phyloP scores from a whole-genome alignment of 2,329 filamentous ascomycete genomes.

The Sporothrix variecibatus region DNA sequence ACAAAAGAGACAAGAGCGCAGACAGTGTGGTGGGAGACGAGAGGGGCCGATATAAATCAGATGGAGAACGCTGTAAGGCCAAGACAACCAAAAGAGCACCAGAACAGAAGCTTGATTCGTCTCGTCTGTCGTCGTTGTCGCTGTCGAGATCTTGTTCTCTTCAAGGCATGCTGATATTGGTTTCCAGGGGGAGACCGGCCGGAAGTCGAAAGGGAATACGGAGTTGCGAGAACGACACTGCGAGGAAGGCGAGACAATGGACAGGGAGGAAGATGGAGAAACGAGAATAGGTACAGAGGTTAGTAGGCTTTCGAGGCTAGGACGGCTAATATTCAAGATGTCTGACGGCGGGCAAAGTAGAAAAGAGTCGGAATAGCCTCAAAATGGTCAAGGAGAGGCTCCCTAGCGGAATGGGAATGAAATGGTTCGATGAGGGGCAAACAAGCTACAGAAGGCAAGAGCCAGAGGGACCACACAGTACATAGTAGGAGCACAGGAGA shows the following conservation, averaged over 20 bases:
- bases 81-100: background rate
- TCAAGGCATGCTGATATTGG: conserved; percentile 12
- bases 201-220: background rate
- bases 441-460: background rate
- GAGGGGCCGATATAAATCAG: background rate
- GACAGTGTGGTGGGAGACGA: conserved; percentile 4
- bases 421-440: background rate
- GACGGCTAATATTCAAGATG: background rate
- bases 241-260: background rate
- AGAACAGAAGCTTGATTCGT: background rate
- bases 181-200: conserved; percentile 5
- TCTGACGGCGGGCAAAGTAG: background rate
- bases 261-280: conserved; percentile 15
- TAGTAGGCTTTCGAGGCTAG: background rate
- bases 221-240: background rate
- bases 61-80: background rate
- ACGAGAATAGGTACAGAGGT: background rate
- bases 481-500: background rate
- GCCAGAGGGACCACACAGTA: background rate
- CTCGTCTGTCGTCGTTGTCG: background rate
- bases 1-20: background rate
- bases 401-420: background rate
- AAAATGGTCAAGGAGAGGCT: background rate
- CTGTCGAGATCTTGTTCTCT: background rate
- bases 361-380: conserved; percentile 12